Conservation (phyloP, 1,139 yeast genomes). For the Candida mesenterica region DNA sequence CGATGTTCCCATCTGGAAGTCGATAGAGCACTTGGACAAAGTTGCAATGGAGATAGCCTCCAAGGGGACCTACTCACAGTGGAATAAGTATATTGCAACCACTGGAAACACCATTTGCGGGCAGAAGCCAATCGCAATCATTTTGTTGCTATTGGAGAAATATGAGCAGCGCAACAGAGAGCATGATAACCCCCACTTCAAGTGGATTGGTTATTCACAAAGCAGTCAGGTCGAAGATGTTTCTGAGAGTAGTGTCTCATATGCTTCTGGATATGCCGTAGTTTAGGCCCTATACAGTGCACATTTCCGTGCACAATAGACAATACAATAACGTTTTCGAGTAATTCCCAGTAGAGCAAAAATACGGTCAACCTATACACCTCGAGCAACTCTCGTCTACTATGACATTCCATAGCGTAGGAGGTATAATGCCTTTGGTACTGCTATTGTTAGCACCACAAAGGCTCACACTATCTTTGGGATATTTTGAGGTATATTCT, state of each 20-base stretch:
- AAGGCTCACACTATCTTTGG: too few species aligned
- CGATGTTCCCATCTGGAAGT: constrained; percentile 54
- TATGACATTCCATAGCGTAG: too few species aligned
- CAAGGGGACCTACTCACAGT: constrained; percentile 50
- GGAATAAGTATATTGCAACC: constrained; percentile 61
- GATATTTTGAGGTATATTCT: too few species aligned
- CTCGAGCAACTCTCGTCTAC: too few species aligned
- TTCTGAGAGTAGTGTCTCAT: constrained; percentile 80
- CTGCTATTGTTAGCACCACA: too few species aligned
- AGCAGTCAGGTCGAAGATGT: constrained; percentile 53
- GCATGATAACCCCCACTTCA: too few species aligned
- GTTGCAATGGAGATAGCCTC: constrained; percentile 66
- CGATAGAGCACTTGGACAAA: constrained; percentile 71
- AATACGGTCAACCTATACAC: too few species aligned
- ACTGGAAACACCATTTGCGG: constrained; percentile 96
- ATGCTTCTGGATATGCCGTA: constrained; percentile 74
- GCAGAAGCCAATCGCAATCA: constrained; percentile 71
- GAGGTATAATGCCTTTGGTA: too few species aligned
- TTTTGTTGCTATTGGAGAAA: constrained; percentile 53
- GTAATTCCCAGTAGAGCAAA: too few species aligned
- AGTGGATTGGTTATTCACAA: constrained; percentile 85
- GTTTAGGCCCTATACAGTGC: neutral
- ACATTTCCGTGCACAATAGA: too few species aligned
- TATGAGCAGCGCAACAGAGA: constrained; percentile 8
- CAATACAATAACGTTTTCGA: too few species aligned